These are phyloP conservation scores for Lactarius quietus DNA, from an alignment of 768 basidiomycete species.

Conservation along the genomic window DNA sequence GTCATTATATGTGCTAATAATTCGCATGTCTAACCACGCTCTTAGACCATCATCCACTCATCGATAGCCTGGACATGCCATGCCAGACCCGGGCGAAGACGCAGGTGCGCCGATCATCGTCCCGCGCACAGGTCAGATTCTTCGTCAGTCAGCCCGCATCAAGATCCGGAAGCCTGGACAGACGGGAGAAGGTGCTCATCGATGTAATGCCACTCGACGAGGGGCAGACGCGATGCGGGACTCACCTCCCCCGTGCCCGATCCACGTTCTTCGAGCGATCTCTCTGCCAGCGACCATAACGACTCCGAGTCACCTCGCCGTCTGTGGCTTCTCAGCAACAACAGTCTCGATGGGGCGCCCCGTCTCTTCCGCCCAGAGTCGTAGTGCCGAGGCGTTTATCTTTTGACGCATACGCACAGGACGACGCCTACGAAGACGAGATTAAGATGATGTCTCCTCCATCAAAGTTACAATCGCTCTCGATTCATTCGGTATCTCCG, in stretches of 20 bases:
- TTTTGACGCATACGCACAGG: conserved; percentile 79
- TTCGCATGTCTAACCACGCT: neutral
- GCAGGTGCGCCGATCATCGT: conserved; percentile 89
- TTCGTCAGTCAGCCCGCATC: conserved; percentile 89
- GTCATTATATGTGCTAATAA: neutral
- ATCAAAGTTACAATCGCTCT: conserved; percentile 10
- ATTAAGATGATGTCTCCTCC: conserved; percentile 10
- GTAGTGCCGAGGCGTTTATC: conserved; percentile 77
- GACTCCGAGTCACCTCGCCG: conserved; percentile 40
- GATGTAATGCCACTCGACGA: conserved; percentile 54
- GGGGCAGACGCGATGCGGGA: conserved; percentile 35
- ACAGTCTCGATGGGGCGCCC: conserved; percentile 37
- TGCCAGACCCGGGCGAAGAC: conserved; percentile 69
- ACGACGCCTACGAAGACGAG: conserved; percentile 42
- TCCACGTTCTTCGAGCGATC: conserved; percentile 62
- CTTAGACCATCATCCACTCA: conserved; percentile 39
- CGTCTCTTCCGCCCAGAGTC: conserved; percentile 53
- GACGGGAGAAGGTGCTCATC: conserved; percentile 78
- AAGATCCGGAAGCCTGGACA: conserved; percentile 87
- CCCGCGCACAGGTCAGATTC: conserved; percentile 81
- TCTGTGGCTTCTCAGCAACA: conserved; percentile 43
- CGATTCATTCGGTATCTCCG: conserved; percentile 20
- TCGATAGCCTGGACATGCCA: conserved; percentile 58
- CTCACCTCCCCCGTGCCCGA: conserved; percentile 10
- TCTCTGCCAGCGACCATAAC: conserved; percentile 44